Conservation (phyloP, 768 basidiomycete genomes). For the Cystofilobasidium macerans region DNA sequence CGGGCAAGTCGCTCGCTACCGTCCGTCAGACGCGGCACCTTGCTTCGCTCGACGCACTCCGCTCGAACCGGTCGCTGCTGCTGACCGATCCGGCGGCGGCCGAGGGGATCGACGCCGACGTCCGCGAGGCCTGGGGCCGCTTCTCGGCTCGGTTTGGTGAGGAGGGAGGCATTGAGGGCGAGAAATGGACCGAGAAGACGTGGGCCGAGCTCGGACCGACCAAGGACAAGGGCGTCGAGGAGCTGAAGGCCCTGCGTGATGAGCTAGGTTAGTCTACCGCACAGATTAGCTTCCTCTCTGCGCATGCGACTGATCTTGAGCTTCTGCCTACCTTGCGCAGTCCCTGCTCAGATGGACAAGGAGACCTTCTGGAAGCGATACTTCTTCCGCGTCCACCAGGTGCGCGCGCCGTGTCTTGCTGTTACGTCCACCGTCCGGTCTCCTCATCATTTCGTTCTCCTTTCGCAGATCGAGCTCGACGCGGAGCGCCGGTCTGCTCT, state of each 20-base stretch:
- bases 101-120: slow-evolving; percentile 48
- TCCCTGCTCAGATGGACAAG: slow-evolving; percentile 54
- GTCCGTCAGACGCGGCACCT: slow-evolving; percentile 55
- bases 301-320: neutral
- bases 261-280: slow-evolving; percentile 46
- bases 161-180: slow-evolving; percentile 48
- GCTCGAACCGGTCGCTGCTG: slow-evolving; percentile 62
- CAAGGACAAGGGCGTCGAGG: slow-evolving; percentile 46
- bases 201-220: slow-evolving; percentile 42
- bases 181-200: slow-evolving; percentile 50
- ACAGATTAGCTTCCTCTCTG: neutral
- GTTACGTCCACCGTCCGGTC: neutral
- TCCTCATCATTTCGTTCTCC: neutral
- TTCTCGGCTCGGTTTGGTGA: slow-evolving; percentile 46
- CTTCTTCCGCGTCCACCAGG: slow-evolving; percentile 77
- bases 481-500: slow-evolving; percentile 14
- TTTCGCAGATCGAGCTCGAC: slow-evolving; percentile 24
- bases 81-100: slow-evolving; percentile 63
- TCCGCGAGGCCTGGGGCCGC: slow-evolving; percentile 47
- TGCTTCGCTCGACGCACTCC: slow-evolving; percentile 59
- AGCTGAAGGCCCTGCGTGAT: slow-evolving; percentile 48
- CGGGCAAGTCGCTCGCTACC: slow-evolving; percentile 44
- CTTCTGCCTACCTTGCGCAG: slow-evolving; percentile 38
- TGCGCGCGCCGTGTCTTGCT: slow-evolving; percentile 34
- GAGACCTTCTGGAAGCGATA: slow-evolving; percentile 75